Evolutionary conservation across 352 stramenopile genomes (phyloP), one percentile per base, ranked within the genome.

Genomic region (Halophytophthora polymorphica): DNA sequence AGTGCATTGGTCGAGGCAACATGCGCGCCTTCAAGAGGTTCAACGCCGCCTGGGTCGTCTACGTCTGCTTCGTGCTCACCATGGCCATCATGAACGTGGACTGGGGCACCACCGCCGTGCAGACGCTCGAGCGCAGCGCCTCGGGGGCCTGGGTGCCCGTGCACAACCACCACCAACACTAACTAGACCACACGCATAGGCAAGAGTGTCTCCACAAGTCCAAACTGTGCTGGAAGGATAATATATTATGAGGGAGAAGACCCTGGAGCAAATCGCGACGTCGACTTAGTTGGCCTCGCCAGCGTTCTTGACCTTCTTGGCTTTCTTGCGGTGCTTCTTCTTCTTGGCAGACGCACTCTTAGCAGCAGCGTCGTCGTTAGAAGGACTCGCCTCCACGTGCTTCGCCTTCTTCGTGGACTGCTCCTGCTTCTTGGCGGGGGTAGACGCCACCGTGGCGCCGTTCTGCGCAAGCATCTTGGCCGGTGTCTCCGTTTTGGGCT

Each of bases 1-100:
- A 96, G 45, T 97, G 88, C 60, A 97, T 98, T 59, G 92, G 90
- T 15, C 81, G 85, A 57, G 83, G 73, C 49, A 98, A 97, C 73
- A 88, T 96, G 61, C 74, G 75, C 45, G 78, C 80, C 33, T 98
- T 98, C 69, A 73, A 96, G 50, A 73, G 86, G 47, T 98, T 98
- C 66, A 92, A 92, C 56, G 34, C 80, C 37, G 65, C 64, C 34
- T 92, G 82, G 82, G 66, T 96, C 13, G 46, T 91, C 38, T 95
- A 94, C 61, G 66, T 95, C 4, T 61, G 88, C 10, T 97, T 96
- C 31, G 75, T 88, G 45, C 50, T 92, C 14, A 63, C 65, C 41
- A 61, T 86, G 37, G 71, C 71, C 22, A 79, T 88, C 49, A 70
- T 69, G 42, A 82, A 67, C 45, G 65, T 71, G 11, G 71, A 88